Conservation (phyloP, 179 eudicot species). For the Beta macrorhiza region DNA sequence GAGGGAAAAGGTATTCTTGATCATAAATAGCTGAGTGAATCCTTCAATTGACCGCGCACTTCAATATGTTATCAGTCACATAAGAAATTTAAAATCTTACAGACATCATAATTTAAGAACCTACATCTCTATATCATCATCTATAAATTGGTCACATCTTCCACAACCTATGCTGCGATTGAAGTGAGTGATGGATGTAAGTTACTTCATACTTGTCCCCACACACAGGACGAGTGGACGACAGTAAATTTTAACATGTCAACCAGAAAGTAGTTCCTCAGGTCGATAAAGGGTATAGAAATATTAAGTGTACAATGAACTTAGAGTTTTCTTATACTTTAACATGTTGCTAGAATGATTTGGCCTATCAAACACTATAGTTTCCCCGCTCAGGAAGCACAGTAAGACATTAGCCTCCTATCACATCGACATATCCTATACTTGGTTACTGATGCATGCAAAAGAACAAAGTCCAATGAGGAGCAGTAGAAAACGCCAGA, state of each 20-base stretch:
- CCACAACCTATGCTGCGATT: neutral
- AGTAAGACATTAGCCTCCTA: neutral
- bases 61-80: neutral
- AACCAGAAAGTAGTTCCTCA: neutral
- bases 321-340: neutral
- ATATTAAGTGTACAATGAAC: neutral
- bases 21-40: neutral
- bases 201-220: neutral
- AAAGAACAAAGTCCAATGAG: neutral
- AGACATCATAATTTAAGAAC: neutral
- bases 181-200: neutral
- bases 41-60: neutral
- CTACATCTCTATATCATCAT: neutral
- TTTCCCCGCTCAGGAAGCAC: slow-evolving; percentile 1
- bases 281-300: neutral
- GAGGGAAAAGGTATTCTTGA: too few relatives aligned
- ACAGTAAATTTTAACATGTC: neutral
- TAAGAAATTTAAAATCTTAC: neutral
- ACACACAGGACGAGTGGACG: neutral
- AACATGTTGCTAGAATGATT: neutral
- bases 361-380: neutral
- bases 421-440: neutral
- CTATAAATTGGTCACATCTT: neutral
- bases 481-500: neutral
- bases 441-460: neutral